Evolutionary conservation across 805 yeast genomes (phyloP), one percentile per base, ranked within the genome.

Genomic region (Komagataella pastoris): DNA sequence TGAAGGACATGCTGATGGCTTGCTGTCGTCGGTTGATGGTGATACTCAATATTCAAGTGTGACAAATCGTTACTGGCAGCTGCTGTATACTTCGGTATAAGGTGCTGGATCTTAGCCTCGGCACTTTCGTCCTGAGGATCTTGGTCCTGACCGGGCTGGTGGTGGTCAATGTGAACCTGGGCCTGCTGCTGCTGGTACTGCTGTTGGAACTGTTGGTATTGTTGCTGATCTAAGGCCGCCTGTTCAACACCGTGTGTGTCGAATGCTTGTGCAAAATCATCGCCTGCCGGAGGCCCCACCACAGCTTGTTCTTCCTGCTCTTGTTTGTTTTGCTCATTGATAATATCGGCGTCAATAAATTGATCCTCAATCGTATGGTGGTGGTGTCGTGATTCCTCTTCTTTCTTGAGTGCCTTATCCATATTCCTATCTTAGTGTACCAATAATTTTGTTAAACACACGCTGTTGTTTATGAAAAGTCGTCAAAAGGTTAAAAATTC

Each of bases 71-170:
- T 30, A 17, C 50, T 21, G 6, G 47, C 24, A 40, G 48, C 60
- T 12, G 53, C 21, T 43, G 54, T 56, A 49, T 57, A 58, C 51
- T 58, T 57, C 19, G 61, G 61, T 17, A 59, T 57, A 19, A 58
- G 52, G 46, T 53, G 57, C 40, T 55, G 57, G 43, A 53, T 56
- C 40, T 56, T 53, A n/a, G 58, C 47, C 48, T 55, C 59, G 10
- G 56, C 44, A 14, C 51, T n/a, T 14, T 55, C 58, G 6, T 57
- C 48, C 45, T 21, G 57, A 43, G 19, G 56, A 49, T 23, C 44
- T 40, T 49, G 51, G 48, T 21, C 24, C 23, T 17, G 48, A 10
- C 40, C 14, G 40, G 40, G 40, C 40, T 30, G 40, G 40, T 30
- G 40, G 40, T 30, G 40, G 40, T 30, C 40, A 30, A 30, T 30